Evolutionary conservation across 192 early-diverging fungal species (phyloP).

Genomic region (Mortierella claussenii): DNA sequence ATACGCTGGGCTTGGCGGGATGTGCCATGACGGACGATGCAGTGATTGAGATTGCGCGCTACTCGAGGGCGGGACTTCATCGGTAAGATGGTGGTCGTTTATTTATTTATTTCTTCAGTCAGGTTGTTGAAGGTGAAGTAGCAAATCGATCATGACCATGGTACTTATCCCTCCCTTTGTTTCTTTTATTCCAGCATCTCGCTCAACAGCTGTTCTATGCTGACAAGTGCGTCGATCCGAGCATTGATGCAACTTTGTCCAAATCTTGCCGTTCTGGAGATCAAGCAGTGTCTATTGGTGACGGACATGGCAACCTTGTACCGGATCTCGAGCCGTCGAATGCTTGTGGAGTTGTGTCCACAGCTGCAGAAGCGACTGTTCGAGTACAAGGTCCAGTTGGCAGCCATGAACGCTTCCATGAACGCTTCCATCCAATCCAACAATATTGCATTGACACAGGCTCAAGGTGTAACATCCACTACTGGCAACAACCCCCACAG

Average conservation of each 20-base stretch:
- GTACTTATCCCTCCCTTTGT: neutral
- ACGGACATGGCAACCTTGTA: slow-evolving; percentile 61
- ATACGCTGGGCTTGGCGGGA: slow-evolving; percentile 60
- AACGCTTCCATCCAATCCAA: slow-evolving; percentile 57
- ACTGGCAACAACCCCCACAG: neutral
- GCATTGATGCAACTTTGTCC: slow-evolving; percentile 60
- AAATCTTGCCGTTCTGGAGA: slow-evolving; percentile 60
- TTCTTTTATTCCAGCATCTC: slow-evolving; percentile 45
- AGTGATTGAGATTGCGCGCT: slow-evolving; percentile 54
- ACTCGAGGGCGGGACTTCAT: slow-evolving; percentile 45
- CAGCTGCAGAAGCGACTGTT: slow-evolving; percentile 53
- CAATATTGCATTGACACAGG: slow-evolving; percentile 16
- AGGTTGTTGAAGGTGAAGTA: neutral
- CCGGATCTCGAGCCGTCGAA: slow-evolving; percentile 55
- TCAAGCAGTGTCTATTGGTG: slow-evolving; percentile 61
- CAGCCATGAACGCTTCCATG: slow-evolving; percentile 59
- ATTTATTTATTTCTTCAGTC: neutral
- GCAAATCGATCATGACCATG: neutral
- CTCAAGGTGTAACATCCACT: neutral
- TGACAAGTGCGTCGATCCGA: slow-evolving; percentile 56
- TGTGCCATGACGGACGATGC: slow-evolving; percentile 62
- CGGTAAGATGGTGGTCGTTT: slow-evolving; percentile 14
- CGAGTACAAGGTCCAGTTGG: slow-evolving; percentile 51
- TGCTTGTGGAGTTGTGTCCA: slow-evolving; percentile 59
- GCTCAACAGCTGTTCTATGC: slow-evolving; percentile 55